These are phyloP conservation scores for Tritrichomonas musculus DNA, from an alignment of 208 protist species.

Conservation along the genomic window DNA sequence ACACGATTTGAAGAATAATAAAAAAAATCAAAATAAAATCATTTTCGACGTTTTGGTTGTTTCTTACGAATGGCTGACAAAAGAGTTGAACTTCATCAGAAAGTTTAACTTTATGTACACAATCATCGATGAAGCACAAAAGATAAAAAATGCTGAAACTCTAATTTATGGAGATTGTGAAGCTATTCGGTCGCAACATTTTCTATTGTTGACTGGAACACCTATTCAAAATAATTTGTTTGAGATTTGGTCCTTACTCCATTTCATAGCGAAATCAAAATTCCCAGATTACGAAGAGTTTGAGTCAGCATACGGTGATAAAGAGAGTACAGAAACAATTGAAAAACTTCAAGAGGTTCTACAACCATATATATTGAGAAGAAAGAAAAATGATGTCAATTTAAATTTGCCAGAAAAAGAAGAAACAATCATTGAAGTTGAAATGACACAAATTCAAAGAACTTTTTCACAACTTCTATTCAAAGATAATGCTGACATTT, in stretches of 20 bases:
- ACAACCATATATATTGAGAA: slow-evolving; percentile 90
- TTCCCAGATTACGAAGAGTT: slow-evolving; percentile 79
- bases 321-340: slow-evolving; percentile 78
- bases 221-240: slow-evolving; percentile 92
- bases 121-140: slow-evolving; percentile 59
- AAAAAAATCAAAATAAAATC: no score
- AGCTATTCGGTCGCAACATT: slow-evolving; percentile 71
- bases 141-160: slow-evolving; percentile 87
- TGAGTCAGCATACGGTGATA: slow-evolving; percentile 87
- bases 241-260: slow-evolving; percentile 95
- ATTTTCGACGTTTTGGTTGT: not conserved
- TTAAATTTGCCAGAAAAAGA: slow-evolving; percentile 80
- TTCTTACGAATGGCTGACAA: slow-evolving; percentile 40
- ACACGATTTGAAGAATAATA: not conserved
- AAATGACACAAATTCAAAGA: slow-evolving; percentile 76
- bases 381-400: slow-evolving; percentile 92
- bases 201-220: slow-evolving; percentile 86
- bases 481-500: not conserved
- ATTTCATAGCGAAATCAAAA: slow-evolving; percentile 85
- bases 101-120: slow-evolving; percentile 34
- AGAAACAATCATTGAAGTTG: slow-evolving; percentile 67
- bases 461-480: slow-evolving; percentile 48
- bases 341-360: slow-evolving; percentile 83
- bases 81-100: slow-evolving; percentile 32
- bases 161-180: slow-evolving; percentile 78